phyloP scores from a whole-genome alignment of 352 stramenopile genomes.

The Phytophthora meadii region DNA sequence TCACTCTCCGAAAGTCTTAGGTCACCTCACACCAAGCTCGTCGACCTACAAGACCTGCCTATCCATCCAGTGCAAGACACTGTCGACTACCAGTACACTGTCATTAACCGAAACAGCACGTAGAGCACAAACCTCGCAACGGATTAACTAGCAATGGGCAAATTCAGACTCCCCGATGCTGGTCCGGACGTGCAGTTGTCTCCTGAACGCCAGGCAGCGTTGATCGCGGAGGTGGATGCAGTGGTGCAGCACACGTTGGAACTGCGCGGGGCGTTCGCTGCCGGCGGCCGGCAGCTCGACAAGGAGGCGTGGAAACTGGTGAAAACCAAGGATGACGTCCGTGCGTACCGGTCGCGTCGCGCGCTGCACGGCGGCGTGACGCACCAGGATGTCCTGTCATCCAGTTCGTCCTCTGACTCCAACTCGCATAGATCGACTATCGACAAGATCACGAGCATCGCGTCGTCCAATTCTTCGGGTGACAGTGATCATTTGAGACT shows the following conservation, averaged over 20 bases:
- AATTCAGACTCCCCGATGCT: constrained; percentile 38
- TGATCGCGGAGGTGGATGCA: constrained; percentile 32
- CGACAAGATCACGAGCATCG: constrained; percentile 30
- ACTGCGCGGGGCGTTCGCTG: constrained; percentile 32
- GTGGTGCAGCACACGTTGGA: constrained; percentile 40
- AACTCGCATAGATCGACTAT: constrained; percentile 21
- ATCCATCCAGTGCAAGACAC: neutral
- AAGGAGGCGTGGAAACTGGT: constrained; percentile 43
- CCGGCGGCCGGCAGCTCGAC: constrained; percentile 31
- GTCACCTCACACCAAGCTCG: neutral
- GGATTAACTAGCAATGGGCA: constrained; percentile 25
- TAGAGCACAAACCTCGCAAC: constrained; percentile 7
- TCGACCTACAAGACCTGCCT: neutral
- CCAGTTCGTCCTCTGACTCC: constrained; percentile 26
- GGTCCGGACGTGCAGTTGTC: constrained; percentile 24
- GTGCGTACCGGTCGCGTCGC: constrained; percentile 34
- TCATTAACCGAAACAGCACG: constrained; percentile 24
- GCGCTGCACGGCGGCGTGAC: constrained; percentile 15
- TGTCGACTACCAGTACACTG: neutral
- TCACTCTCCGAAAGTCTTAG: constrained; percentile 28
- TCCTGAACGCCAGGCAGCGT: constrained; percentile 11
- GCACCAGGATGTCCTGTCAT: constrained; percentile 16
- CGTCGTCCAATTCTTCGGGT: constrained; percentile 27
- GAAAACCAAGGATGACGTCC: constrained; percentile 39
- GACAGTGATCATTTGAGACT: constrained; percentile 20